Evolutionary conservation across 306 rosid genomes (phyloP), one percentile per base, ranked within the genome.

Genomic region (Prunus campanulata): DNA sequence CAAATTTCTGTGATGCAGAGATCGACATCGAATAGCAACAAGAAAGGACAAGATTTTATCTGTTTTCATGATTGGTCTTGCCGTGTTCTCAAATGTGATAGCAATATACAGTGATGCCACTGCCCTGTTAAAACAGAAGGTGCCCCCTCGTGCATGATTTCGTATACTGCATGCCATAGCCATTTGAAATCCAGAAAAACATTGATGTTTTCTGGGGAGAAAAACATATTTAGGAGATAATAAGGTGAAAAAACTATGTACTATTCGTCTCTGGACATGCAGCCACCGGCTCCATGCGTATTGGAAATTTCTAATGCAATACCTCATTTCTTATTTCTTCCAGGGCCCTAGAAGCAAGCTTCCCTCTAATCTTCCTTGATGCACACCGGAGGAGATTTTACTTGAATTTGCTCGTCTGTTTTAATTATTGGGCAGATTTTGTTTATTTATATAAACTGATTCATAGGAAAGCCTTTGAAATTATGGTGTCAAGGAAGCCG

Each of bases 101-200:
- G 95, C 90, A 20, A 81, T 90, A 74, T 90, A 86, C 81, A 88
- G 89, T 65, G 82, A 90, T 30, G 84, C 78, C 22, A 61, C 61
- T 20, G 61, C 89, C 71, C 49, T 86, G 72, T 77, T 84, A 24
- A 70, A 60, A 66, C 78, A 79, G 68, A 67, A 57, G 9, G 77
- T 46, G 65, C 29, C 72, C 75, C 24, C 60, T 68, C 57, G 39
- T 20, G 61, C 67, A 16, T 83, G 86, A 84, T 74, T 74, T 65
- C 9, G 8, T 4, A 15, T 18, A 32, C 14, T 2, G 62, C 15
- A 71, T 39, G 35, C 19, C 35, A 71, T 52, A 16, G 48, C 20
- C 20, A 35, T 55, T 35, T 27, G 30, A 30, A 54, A 20, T 5
- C 76, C 24, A 55, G 32, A n/a, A 22, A n/a, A 39, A 35, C 49